A percentile compares a stretch with the other conserved stretches of the same genome.
Evolutionary conservation across 1,284 basidiomycete genomes (phyloP).

Genomic region (Sparassis latifolia): DNA sequence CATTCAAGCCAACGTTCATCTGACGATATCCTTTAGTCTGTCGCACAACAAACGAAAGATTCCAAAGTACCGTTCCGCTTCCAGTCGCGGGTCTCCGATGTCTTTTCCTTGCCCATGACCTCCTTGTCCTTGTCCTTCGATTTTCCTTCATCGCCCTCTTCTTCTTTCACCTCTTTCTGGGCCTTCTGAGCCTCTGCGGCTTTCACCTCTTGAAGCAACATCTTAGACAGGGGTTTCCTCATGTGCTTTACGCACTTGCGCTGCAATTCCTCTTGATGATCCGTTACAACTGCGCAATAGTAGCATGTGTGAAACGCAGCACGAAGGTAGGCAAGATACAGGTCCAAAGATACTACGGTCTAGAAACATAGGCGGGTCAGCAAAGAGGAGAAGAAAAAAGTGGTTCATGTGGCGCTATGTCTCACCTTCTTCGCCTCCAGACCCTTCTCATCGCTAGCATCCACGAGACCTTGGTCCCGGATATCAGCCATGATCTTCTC

Average conservation of each 20-base stretch:
- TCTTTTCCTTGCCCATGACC: slow-evolving; percentile 31
- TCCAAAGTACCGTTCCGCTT: slow-evolving; percentile 56
- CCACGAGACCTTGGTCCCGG: slow-evolving; percentile 52
- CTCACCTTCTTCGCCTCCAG: slow-evolving; percentile 65
- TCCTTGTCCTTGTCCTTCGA: slow-evolving; percentile 22
- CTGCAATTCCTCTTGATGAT: slow-evolving; percentile 90
- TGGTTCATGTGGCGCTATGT: slow-evolving; percentile 1
- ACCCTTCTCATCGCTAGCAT: slow-evolving; percentile 54
- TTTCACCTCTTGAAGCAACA: slow-evolving; percentile 49
- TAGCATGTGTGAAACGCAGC: slow-evolving; percentile 88
- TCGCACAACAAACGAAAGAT: background rate
- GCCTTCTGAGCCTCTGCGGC: slow-evolving; percentile 37
- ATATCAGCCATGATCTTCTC: slow-evolving; percentile 67
- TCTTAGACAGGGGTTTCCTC: slow-evolving; percentile 63
- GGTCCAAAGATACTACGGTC: slow-evolving; percentile 73
- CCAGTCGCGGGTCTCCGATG: slow-evolving; percentile 48
- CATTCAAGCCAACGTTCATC: slow-evolving; percentile 86
- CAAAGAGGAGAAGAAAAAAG: slow-evolving; percentile 9
- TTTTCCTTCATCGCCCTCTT: slow-evolving; percentile 26
- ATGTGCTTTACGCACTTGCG: slow-evolving; percentile 90
- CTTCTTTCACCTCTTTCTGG: slow-evolving; percentile 34
- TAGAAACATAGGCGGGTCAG: slow-evolving; percentile 22
- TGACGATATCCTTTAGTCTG: slow-evolving; percentile 18
- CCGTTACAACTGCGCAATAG: slow-evolving; percentile 88
- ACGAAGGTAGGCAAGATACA: slow-evolving; percentile 81